Evolutionary conservation across 345 rosid species (phyloP).

Genomic region (Melastoma malabathricum): DNA sequence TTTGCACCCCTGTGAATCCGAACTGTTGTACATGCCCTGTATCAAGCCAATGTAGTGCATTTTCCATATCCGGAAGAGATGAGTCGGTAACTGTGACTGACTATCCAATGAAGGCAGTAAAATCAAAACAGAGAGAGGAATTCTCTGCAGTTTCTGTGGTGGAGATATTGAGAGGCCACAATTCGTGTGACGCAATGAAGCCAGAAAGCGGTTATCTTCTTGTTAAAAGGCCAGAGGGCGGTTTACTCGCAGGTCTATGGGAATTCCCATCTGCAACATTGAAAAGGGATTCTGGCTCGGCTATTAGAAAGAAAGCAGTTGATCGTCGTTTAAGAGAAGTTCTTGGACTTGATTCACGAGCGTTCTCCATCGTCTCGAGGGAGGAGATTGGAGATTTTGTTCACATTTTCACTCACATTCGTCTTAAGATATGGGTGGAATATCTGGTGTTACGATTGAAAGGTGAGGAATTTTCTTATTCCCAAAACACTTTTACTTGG

Average conservation of each 20-base stretch:
- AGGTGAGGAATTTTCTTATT: constrained; percentile 26
- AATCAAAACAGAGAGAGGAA: constrained; percentile 53
- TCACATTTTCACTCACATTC: constrained; percentile 73
- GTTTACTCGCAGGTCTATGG: constrained; percentile 96
- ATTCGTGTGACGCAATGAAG: constrained; percentile 13
- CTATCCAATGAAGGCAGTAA: constrained; percentile 62
- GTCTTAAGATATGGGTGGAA: constrained; percentile 67
- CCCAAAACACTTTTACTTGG: too few relatives aligned
- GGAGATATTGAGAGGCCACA: constrained; percentile 40
- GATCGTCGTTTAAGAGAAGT: constrained; percentile 44
- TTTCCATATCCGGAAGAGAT: constrained; percentile 36
- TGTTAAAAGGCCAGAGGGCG: constrained; percentile 68
- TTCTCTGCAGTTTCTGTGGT: constrained; percentile 70
- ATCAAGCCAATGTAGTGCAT: constrained; percentile 57
- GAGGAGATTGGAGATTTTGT: constrained; percentile 75
- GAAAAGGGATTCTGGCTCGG: constrained; percentile 35
- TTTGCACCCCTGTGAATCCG: constrained; percentile 63
- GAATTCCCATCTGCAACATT: constrained; percentile 71
- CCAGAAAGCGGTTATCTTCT: constrained; percentile 52
- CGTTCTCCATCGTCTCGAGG: constrained; percentile 33
- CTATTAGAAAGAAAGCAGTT: constrained; percentile 40
- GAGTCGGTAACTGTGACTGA: constrained; percentile 38
- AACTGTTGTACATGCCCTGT: constrained; percentile 71
- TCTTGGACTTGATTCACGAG: constrained; percentile 33
- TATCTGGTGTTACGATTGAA: constrained; percentile 40